These are phyloP conservation scores for Phytomonas sp. DNA, from an alignment of 208 protist genomes.

Conservation along the genomic window DNA sequence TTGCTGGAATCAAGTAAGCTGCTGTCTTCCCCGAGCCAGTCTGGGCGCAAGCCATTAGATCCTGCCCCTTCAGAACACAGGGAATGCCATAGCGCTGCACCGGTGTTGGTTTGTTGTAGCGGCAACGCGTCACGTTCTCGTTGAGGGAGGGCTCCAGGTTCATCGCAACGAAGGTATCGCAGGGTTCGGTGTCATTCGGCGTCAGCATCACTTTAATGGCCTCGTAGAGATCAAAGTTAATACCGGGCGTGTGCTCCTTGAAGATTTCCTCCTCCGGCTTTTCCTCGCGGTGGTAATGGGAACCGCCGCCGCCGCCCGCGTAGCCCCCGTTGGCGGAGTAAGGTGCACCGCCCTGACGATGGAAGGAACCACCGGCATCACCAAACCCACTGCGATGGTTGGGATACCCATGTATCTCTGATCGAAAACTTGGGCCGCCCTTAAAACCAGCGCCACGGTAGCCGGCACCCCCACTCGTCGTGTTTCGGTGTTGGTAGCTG, in stretches of 20 bases:
- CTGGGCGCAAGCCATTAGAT: constrained; percentile 99
- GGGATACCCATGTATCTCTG: constrained; percentile 5
- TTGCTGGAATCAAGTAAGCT: constrained; percentile 96
- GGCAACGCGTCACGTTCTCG: constrained; percentile 91
- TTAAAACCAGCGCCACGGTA: constrained; percentile 10
- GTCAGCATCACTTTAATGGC: constrained; percentile 78
- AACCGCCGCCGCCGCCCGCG: constrained; percentile 24
- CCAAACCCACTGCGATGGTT: constrained; percentile 3
- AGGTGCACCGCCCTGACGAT: background rate
- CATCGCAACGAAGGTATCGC: constrained; percentile 77
- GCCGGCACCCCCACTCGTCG: background rate
- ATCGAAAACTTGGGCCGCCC: constrained; percentile 5
- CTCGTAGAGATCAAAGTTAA: constrained; percentile 91
- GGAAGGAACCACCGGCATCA: background rate
- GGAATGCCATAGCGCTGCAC: constrained; percentile 98
- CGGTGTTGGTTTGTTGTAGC: constrained; percentile 96
- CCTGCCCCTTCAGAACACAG: constrained; percentile 84
- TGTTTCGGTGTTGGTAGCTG: background rate
- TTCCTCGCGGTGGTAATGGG: constrained; percentile 76
- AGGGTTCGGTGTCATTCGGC: constrained; percentile 74
- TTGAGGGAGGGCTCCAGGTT: constrained; percentile 80
- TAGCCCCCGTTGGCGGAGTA: constrained; percentile 9
- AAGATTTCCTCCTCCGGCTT: constrained; percentile 88
- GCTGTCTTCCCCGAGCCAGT: constrained; percentile 99
- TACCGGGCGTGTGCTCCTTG: constrained; percentile 86